These are phyloP conservation scores for Pseudonitzschia delicatissima DNA, from an alignment of 108 stramenopile genomes.

Conservation along the genomic window DNA sequence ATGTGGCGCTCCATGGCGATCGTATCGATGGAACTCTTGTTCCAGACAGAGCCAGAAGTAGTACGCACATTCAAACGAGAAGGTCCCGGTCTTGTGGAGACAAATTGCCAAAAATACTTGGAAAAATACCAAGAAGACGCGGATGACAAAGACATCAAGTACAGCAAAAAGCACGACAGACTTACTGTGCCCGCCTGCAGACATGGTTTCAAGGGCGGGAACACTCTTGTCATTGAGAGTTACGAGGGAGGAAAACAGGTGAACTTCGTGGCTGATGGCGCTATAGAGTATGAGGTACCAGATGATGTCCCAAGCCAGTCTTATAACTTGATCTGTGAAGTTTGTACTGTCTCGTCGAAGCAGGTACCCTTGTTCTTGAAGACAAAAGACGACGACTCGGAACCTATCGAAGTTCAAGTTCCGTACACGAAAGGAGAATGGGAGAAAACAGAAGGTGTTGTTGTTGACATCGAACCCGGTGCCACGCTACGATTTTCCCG, in stretches of 20 bases:
- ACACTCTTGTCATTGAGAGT: conserved; percentile 31
- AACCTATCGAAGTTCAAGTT: conserved; percentile 15
- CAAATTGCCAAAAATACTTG: conserved; percentile 29
- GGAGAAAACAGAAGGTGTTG: conserved; percentile 33
- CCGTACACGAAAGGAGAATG: conserved; percentile 56
- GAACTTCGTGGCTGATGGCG: conserved; percentile 33
- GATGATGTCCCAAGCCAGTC: conserved; percentile 18
- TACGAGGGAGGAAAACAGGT: conserved; percentile 39
- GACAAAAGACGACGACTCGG: conserved; percentile 13
- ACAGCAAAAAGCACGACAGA: conserved; percentile 4
- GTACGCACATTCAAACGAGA: conserved; percentile 22
- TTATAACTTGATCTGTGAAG: conserved; percentile 27
- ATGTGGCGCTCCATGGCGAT: conserved; percentile 29
- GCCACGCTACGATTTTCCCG: conserved; percentile 28
- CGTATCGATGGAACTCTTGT: conserved; percentile 26
- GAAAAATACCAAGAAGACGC: conserved; percentile 23
- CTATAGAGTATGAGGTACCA: conserved; percentile 35
- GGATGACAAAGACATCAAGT: conserved; percentile 15
- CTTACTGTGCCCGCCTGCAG: conserved; percentile 25
- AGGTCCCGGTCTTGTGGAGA: conserved; percentile 15
- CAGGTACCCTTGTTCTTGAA: conserved; percentile 28
- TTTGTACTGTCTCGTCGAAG: conserved; percentile 43
- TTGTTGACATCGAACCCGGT: conserved; percentile 17
- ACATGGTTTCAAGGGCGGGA: conserved; percentile 16
- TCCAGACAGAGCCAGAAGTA: conserved; percentile 28